A percentile compares a stretch with the other conserved stretches of the same genome.
phyloP scores from a whole-genome alignment of 768 basidiomycete species.

The Pleurotus tuber-regium region DNA sequence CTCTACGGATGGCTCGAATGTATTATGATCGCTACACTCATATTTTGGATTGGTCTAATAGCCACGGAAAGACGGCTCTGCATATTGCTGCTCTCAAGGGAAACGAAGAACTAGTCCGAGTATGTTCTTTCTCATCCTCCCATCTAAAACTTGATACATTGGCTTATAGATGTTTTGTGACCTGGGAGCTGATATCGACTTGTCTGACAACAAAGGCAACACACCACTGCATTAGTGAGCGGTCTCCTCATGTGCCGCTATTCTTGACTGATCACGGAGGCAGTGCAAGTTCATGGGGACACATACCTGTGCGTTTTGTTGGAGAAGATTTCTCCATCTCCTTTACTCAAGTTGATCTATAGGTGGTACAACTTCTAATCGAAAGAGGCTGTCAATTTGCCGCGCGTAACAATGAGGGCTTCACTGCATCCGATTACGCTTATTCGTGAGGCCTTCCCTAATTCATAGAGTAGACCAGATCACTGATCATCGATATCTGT shows the following conservation, averaged over 20 bases:
- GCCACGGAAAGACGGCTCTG: conserved; percentile 85
- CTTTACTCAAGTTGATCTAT: conserved; percentile 13
- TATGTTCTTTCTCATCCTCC: conserved; percentile 35
- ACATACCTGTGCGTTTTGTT: conserved; percentile 59
- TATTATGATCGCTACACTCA: conserved; percentile 87
- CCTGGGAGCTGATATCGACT: conserved; percentile 84
- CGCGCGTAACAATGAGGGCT: conserved; percentile 87
- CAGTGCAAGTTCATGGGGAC: conserved; percentile 88
- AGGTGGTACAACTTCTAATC: conserved; percentile 85
- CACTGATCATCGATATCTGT: conserved; percentile 3
- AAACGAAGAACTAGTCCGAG: conserved; percentile 85
- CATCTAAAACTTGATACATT: conserved; percentile 8
- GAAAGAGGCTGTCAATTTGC: conserved; percentile 85
- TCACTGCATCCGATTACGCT: conserved; percentile 90
- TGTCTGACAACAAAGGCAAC: conserved; percentile 90
- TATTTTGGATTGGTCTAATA: conserved; percentile 91
- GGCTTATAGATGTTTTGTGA: conserved; percentile 80
- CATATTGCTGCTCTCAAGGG: conserved; percentile 88
- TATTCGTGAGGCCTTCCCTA: conserved; percentile 60
- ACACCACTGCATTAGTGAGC: conserved; percentile 91
- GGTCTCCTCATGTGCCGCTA: conserved; percentile 1
- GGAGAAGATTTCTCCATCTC: conserved; percentile 1
- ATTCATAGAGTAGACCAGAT: too few species aligned
- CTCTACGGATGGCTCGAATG: conserved; percentile 81
- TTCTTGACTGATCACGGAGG: conserved; percentile 13